phyloP scores from a whole-genome alignment of 805 yeast genomes.

The Candida ortonii region DNA sequence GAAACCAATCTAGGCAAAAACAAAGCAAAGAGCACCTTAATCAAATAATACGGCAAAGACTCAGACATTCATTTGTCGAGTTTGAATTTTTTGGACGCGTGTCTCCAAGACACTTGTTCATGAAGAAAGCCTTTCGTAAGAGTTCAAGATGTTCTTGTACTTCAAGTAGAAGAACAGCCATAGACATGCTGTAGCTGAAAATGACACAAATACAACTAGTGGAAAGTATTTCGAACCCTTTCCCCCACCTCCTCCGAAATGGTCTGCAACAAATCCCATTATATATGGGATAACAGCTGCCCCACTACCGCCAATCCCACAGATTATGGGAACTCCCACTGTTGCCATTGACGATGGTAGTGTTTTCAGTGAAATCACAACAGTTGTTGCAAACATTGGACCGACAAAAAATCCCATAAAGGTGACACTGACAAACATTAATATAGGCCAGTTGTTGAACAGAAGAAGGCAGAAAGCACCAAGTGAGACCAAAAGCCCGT shows the following conservation, averaged over 20 bases:
- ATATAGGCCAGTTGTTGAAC: slow-evolving; percentile 16
- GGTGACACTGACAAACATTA: slow-evolving; percentile 38
- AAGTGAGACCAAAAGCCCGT: slow-evolving; percentile 34
- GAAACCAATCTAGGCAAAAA: too few relatives aligned
- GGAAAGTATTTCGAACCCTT: slow-evolving; percentile 35
- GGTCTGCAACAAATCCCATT: slow-evolving; percentile 48
- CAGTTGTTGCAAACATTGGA: slow-evolving; percentile 64
- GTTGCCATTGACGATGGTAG: slow-evolving; percentile 61
- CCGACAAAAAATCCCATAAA: slow-evolving; percentile 50
- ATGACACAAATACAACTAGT: slow-evolving; percentile 18
- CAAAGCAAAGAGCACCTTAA: too few relatives aligned
- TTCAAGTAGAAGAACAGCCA: slow-evolving; percentile 29
- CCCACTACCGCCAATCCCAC: slow-evolving; percentile 81
- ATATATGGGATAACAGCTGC: slow-evolving; percentile 72
- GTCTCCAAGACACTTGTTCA: background rate
- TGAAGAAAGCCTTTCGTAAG: slow-evolving; percentile 14
- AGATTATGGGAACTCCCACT: slow-evolving; percentile 67
- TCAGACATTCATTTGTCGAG: too few relatives aligned
- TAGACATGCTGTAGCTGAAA: slow-evolving; percentile 21
- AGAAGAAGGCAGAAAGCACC: slow-evolving; percentile 35
- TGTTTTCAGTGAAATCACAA: slow-evolving; percentile 58
- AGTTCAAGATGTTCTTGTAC: slow-evolving; percentile 17
- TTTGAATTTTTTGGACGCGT: too few relatives aligned
- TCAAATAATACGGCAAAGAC: too few relatives aligned
- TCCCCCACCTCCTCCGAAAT: slow-evolving; percentile 28